phyloP scores from a whole-genome alignment of 495 filamentous ascomycete genomes.

The Penicillium lagena region DNA sequence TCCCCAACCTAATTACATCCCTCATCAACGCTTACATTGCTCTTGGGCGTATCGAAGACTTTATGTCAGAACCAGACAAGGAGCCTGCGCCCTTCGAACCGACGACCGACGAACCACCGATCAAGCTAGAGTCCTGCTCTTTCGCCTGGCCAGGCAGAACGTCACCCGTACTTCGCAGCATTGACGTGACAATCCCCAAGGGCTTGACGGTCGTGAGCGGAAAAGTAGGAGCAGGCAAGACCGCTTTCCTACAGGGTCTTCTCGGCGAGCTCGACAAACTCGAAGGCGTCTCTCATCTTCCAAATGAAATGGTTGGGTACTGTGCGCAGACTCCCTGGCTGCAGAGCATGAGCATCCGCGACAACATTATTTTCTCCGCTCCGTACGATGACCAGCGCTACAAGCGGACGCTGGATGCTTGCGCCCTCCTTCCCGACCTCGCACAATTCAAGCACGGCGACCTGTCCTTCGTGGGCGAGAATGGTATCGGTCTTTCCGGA shows the following conservation, averaged over 20 bases:
- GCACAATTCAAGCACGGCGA: slow-evolving; percentile 60
- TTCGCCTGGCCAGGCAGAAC: slow-evolving; percentile 70
- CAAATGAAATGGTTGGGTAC: slow-evolving; percentile 69
- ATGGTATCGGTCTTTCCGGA: slow-evolving; percentile 63
- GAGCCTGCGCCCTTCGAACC: slow-evolving; percentile 33
- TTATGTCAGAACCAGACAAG: slow-evolving; percentile 80
- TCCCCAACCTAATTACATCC: slow-evolving; percentile 63
- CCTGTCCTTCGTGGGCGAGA: slow-evolving; percentile 62
- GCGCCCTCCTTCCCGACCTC: slow-evolving; percentile 59
- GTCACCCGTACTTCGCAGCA: slow-evolving; percentile 53
- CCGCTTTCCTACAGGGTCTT: slow-evolving; percentile 69
- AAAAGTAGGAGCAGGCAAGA: slow-evolving; percentile 75
- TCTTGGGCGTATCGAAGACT: slow-evolving; percentile 70
- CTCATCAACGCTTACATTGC: slow-evolving; percentile 70
- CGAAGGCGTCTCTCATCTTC: slow-evolving; percentile 49
- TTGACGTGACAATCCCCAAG: slow-evolving; percentile 52
- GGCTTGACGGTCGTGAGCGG: slow-evolving; percentile 66
- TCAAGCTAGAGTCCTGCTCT: slow-evolving; percentile 55
- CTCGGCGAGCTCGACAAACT: slow-evolving; percentile 71
- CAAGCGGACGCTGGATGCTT: slow-evolving; percentile 54
- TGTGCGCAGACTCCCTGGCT: slow-evolving; percentile 86
- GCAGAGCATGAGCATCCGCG: slow-evolving; percentile 82
- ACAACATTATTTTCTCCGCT: slow-evolving; percentile 76
- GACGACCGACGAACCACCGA: slow-evolving; percentile 16
- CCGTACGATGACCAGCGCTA: slow-evolving; percentile 60